A percentile compares a stretch with the other conserved stretches of the same genome.
phyloP scores from a whole-genome alignment of 495 filamentous ascomycete genomes.

The Penicillium verhagenii region DNA sequence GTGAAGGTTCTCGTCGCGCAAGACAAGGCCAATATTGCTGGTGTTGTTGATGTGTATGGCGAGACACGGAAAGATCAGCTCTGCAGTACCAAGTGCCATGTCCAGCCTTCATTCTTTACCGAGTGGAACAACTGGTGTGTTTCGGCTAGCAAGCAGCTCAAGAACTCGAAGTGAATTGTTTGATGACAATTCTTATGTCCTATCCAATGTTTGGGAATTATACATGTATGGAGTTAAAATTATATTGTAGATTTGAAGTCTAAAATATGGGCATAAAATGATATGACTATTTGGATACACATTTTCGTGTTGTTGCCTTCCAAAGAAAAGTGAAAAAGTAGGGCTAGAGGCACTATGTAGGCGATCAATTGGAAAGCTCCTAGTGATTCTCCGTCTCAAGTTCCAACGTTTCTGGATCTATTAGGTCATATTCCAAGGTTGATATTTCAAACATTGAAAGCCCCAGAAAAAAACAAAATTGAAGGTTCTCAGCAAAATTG shows the following conservation, averaged over 20 bases:
- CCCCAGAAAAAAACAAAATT: no score
- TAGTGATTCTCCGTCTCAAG: no score
- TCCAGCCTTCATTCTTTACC: slow-evolving; percentile 62
- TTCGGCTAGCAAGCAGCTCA: slow-evolving; percentile 46
- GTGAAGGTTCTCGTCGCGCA: slow-evolving; percentile 57
- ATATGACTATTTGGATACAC: background rate
- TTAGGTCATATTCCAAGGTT: no score
- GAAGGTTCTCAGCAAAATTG: no score
- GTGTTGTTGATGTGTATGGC: slow-evolving; percentile 57
- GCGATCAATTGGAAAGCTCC: no score
- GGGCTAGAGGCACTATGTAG: no score
- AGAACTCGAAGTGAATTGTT: slow-evolving; percentile 22
- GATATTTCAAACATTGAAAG: no score
- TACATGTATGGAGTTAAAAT: background rate
- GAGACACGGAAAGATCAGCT: slow-evolving; percentile 55
- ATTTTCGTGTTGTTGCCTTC: no score
- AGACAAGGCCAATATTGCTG: slow-evolving; percentile 46
- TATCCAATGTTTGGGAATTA: background rate
- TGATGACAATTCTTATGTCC: background rate
- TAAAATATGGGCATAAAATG: background rate
- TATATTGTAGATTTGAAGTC: background rate
- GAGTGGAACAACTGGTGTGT: slow-evolving; percentile 69
- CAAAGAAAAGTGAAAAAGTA: no score
- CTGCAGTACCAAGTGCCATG: slow-evolving; percentile 52
- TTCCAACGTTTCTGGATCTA: no score